Base-by-base conservation (phyloP, 371 early-diverging fungal genomes). In the Zopfochytrium polystomum region DNA sequence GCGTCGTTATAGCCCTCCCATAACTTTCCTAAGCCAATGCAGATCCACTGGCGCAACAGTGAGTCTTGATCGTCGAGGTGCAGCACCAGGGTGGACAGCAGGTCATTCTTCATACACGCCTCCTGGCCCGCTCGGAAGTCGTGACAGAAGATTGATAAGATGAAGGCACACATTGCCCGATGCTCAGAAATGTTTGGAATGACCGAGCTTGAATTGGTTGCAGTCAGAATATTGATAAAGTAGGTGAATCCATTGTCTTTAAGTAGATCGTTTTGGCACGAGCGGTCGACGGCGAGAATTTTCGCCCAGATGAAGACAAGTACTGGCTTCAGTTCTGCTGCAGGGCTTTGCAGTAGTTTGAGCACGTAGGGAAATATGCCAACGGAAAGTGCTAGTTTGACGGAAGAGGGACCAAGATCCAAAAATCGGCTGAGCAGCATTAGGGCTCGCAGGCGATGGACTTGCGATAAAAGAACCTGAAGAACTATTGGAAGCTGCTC, bases 331-430 rank as follows among this genome's bases (percentile, higher is more conserved):
- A 96, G 79, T 71, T 98, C 97, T 0, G 88, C 84, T 0, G 96
- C 95, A 26, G 95, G 94, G 68, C 88, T 87, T 65, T 91, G 94
- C 35, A 98, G 81, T n/a, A 98, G 80, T 70, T 95, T 96, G 30
- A 95, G 81, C 1, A 95, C 91, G 67, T 96, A 98, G 1, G 98
- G 98, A 66, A 91, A 94, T 47, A 98, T 98, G 23, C 96, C 96
- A 1, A 98, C 95, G 0, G 90, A 86, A 42, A 96, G 74, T 3
- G 96, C 96, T 54, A 89, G 86, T 66, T 92, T 85, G 23, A 98
- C 95, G 3, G 94, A 93, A 93, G 94, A 93, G 1, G 93, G 89
- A 1, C 96, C 96, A 33, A 98, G 73, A 75, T 93, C 93, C 65
- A 98, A 74, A 59, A 96, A 98, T 66, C 88, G 82, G 68, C 90